Percentiles rank a stretch among this genome's conserved stretches.
Evolutionary conservation across 352 stramenopile species (phyloP).

Genomic region (Pythium brachiatum): DNA sequence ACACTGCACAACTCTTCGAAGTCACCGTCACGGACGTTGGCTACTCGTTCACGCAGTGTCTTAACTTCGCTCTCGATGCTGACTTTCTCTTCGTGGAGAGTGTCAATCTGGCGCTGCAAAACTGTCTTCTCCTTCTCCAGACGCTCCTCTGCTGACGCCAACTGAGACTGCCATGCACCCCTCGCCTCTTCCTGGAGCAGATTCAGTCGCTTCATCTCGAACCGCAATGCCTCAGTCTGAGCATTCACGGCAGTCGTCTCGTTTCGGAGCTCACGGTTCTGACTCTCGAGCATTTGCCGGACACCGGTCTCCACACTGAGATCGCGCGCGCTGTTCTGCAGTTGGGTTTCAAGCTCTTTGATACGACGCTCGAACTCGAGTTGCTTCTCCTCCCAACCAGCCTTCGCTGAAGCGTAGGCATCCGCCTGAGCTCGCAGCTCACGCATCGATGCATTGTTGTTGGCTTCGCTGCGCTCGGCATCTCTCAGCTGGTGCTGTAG

Average conservation of each 20-base stretch:
- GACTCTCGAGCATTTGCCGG: constrained; percentile 66
- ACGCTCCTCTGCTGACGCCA: constrained; percentile 33
- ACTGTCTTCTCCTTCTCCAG: constrained; percentile 38
- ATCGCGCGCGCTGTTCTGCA: constrained; percentile 58
- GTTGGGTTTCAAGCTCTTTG: constrained; percentile 43
- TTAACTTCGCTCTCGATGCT: constrained; percentile 73
- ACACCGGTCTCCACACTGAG: constrained; percentile 60
- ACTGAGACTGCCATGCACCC: constrained; percentile 28
- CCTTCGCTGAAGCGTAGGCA: constrained; percentile 27
- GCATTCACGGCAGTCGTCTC: constrained; percentile 79
- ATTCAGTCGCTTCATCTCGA: constrained; percentile 63
- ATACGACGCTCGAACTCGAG: constrained; percentile 33
- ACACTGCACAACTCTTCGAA: constrained; percentile 69
- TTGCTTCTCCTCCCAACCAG: constrained; percentile 30
- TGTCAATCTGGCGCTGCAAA: constrained; percentile 48
- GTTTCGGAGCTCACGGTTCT: constrained; percentile 66
- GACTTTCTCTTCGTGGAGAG: constrained; percentile 68
- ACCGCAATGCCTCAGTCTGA: constrained; percentile 70
- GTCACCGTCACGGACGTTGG: constrained; percentile 53
- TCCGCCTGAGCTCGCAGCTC: constrained; percentile 53
- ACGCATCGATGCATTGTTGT: constrained; percentile 38
- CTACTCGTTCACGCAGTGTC: constrained; percentile 50
- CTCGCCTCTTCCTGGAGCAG: constrained; percentile 44
- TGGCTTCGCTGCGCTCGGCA: constrained; percentile 50
- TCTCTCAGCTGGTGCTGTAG: constrained; percentile 50